Evolutionary conservation across 768 basidiomycete genomes (phyloP).

Genomic region (Boletus insuetus): DNA sequence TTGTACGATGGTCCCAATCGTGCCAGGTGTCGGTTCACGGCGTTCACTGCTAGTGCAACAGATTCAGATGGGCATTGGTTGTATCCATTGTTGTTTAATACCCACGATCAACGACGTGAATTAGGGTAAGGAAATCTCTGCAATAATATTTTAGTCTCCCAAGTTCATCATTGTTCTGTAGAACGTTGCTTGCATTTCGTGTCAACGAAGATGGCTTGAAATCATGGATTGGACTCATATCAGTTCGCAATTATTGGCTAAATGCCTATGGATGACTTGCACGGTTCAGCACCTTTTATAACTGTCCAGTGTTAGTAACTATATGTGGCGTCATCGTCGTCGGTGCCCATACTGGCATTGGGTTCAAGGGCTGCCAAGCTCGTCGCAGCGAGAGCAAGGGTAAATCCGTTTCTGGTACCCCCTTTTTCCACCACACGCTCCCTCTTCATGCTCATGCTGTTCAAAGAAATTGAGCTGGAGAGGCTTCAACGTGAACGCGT

Average conservation of each 20-base stretch:
- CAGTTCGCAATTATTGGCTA: not conserved
- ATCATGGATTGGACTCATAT: not conserved
- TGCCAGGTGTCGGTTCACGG: not conserved
- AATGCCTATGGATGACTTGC: not conserved
- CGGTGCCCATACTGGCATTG: too few species aligned
- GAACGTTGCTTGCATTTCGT: not conserved
- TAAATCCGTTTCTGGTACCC: too few species aligned
- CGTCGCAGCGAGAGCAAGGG: too few species aligned
- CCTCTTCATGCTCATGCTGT: too few species aligned
- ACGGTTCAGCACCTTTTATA: not conserved
- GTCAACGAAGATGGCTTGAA: not conserved
- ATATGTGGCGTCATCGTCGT: too few species aligned
- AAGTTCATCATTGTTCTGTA: not conserved
- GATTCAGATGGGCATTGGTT: too few species aligned
- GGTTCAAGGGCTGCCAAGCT: too few species aligned
- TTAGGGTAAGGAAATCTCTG: too few species aligned
- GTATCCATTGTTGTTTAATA: too few species aligned
- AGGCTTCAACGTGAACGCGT: slow-evolving; percentile 1
- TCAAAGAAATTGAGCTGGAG: too few species aligned
- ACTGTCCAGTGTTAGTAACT: not conserved
- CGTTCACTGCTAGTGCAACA: too few species aligned
- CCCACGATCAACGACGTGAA: not conserved
- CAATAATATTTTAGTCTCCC: not conserved
- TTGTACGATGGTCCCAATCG: not conserved
- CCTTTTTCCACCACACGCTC: too few species aligned